phyloP scores from a whole-genome alignment of 1,284 basidiomycete genomes.

The Pseudozyma sp. region DNA sequence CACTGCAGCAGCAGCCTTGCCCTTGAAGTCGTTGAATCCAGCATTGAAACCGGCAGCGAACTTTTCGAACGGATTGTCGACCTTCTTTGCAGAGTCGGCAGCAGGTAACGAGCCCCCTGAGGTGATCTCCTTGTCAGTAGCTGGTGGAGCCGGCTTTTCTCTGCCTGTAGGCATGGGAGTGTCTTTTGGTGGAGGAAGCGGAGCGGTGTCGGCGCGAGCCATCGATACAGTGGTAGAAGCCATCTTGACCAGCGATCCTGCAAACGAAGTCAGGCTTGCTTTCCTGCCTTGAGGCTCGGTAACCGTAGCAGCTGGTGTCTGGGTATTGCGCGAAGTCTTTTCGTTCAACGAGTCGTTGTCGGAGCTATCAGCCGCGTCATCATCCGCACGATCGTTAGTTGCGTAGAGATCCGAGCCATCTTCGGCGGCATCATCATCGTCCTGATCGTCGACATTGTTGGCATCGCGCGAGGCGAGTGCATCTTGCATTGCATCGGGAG shows the following conservation, averaged over 20 bases:
- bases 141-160: conserved; percentile 5
- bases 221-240: conserved; percentile 29
- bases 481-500: conserved; percentile 58
- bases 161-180: conserved; percentile 36
- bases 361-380: conserved; percentile 39
- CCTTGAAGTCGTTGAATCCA: conserved; percentile 54
- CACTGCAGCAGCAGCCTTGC: conserved; percentile 58
- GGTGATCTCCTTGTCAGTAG: conserved; percentile 32
- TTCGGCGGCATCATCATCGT: conserved; percentile 54
- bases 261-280: conserved; percentile 23
- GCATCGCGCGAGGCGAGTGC: conserved; percentile 31
- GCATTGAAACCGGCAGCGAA: conserved; percentile 58
- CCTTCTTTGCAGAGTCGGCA: conserved; percentile 27
- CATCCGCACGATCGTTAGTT: conserved; percentile 28
- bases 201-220: conserved; percentile 35
- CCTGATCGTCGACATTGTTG: conserved; percentile 69
- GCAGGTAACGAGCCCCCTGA: conserved; percentile 38
- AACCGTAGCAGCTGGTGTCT: background rate
- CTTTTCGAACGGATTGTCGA: conserved; percentile 51
- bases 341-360: conserved; percentile 41
- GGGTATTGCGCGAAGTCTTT: conserved; percentile 3
- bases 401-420: conserved; percentile 16
- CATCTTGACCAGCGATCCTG: conserved; percentile 33
- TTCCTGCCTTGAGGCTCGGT: conserved; percentile 12
- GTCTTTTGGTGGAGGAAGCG: conserved; percentile 41